Evolutionary conservation across 805 yeast species (phyloP), one percentile per base, ranked within the genome.

Genomic region (Lachancea fermentati): DNA sequence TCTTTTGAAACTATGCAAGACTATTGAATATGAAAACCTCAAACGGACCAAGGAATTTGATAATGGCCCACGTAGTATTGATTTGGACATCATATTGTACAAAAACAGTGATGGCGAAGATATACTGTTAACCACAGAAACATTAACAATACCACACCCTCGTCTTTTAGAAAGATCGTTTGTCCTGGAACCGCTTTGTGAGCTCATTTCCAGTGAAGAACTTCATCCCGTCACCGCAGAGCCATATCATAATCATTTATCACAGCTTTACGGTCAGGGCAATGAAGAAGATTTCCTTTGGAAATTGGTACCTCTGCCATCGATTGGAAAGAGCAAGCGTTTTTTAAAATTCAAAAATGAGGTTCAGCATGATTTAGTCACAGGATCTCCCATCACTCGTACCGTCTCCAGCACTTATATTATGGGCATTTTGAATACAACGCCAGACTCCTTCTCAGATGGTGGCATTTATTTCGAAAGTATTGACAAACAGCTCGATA

Each of bases 391-490:
- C 5, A 65, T 64, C n/a, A 39, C 47, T 5, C 32, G 25, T 5
- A 48, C 53, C 1, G 37, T 48, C 4, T 52, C 58, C 1, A 52
- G 61, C 1, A 86, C 97, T 0, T 63, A 71, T 37, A 57, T 88
- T 32, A 93, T 93, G 98, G 93, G 87, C 1, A 81, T 93, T 35
- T 62, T 93, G 47, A 93, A 93, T 54, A 73, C 83, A 15, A 93
- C 98, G 0, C 96, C 97, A 0, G 97, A 93, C 61, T 88, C 96
- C 1, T 93, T 93, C 58, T 85, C 95, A 32, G 98, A 93, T 61
- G 97, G 96, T 2, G 87, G 93, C 1, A 55, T 55, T 13, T 25
- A 44, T 13, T 46, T 36, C 30, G 24, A 16, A 13, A 55, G 67
- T 22, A 28, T 70, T 0, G 71, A 63, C 0, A 60, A 62, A 8